A percentile compares a stretch with the other conserved stretches of the same genome.
phyloP scores from a whole-genome alignment of 169 alveolate genomes.

The Eimeria maxima region DNA sequence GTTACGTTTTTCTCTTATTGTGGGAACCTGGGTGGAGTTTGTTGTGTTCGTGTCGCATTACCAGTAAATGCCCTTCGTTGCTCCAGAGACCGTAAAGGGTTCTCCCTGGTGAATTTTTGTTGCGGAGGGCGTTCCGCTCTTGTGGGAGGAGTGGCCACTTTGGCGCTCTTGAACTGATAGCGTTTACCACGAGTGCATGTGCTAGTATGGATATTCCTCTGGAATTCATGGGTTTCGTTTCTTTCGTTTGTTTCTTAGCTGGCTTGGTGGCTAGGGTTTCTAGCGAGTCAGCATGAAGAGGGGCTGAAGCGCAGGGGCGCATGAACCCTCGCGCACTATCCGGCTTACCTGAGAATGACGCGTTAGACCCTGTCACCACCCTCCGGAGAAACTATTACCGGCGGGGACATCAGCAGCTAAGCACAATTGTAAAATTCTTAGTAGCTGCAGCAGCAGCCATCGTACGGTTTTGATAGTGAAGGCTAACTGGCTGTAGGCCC shows the following conservation, averaged over 20 bases:
- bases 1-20: constrained; percentile 6
- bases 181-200: constrained; percentile 14
- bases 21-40: constrained; percentile 37
- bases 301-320: constrained; percentile 55
- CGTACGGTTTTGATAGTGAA: constrained; percentile 11
- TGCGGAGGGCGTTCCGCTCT: not conserved
- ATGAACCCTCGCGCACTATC: constrained; percentile 44
- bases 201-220: not conserved
- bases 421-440: not conserved
- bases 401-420: constrained; percentile 35
- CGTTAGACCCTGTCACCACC: constrained; percentile 67
- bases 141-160: not conserved
- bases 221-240: not conserved
- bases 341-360: constrained; percentile 49
- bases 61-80: not conserved
- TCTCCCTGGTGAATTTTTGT: constrained; percentile 21
- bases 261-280: constrained; percentile 54
- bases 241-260: constrained; percentile 3
- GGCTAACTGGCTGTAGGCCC: constrained; percentile 52
- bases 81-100: constrained; percentile 7
- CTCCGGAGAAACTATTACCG: constrained; percentile 3
- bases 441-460: constrained; percentile 74
- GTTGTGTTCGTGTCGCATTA: constrained; percentile 21
- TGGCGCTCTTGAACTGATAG: constrained; percentile 19
- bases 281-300: constrained; percentile 40